phyloP scores from a whole-genome alignment of 1,284 basidiomycete genomes.

The Pyrrhoderma noxium region DNA sequence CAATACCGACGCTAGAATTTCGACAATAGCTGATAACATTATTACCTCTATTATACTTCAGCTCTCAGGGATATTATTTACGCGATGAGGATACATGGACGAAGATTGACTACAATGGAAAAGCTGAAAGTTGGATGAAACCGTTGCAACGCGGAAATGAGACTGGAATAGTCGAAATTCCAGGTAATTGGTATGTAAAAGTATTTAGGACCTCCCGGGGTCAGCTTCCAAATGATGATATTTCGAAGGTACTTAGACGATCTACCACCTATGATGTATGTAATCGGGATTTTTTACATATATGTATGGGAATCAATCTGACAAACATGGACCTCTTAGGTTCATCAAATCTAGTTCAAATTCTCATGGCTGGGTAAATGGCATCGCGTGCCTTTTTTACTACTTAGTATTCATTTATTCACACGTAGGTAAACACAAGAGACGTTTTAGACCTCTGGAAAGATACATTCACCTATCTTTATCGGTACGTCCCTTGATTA shows the following conservation, averaged over 20 bases:
- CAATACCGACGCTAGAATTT: no score
- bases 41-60: conserved; percentile 25
- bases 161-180: conserved; percentile 68
- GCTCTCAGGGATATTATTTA: conserved; percentile 66
- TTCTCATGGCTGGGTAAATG: conserved; percentile 67
- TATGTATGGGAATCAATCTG: no score
- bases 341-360: conserved; percentile 62
- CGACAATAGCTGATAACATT: conserved; percentile 9
- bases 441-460: conserved; percentile 74
- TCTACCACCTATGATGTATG: conserved; percentile 63
- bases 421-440: conserved; percentile 50
- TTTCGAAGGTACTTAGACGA: conserved; percentile 62
- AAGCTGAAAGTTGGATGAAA: conserved; percentile 70
- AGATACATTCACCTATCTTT: conserved; percentile 66
- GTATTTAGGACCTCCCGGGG: no score
- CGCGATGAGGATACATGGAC: conserved; percentile 67
- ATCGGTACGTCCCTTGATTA: conserved; percentile 34
- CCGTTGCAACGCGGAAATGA: conserved; percentile 58
- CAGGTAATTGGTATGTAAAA: conserved; percentile 58
- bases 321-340: conserved; percentile 26
- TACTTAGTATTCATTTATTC: background rate
- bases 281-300: background rate
- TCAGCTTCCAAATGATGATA: no score
- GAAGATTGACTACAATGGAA: conserved; percentile 58
- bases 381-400: conserved; percentile 15